A percentile compares a stretch with the other conserved stretches of the same genome.
phyloP scores from a whole-genome alignment of 1,284 basidiomycete genomes.

The Cutaneotrichosporon sp. region DNA sequence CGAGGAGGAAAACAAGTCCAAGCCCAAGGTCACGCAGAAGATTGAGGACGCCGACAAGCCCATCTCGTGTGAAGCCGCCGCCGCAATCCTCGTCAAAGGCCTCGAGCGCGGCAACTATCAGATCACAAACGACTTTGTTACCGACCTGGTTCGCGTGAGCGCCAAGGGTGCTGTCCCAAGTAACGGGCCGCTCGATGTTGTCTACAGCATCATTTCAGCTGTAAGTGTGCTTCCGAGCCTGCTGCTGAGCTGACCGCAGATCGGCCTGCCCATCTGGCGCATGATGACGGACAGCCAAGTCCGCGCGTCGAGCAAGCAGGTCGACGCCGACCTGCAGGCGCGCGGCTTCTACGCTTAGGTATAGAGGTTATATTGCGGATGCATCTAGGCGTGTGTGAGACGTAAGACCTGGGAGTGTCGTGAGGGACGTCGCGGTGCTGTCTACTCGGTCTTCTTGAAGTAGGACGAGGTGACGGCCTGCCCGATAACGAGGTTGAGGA shows the following conservation, averaged over 20 bases:
- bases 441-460: constrained; percentile 53
- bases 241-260: constrained; percentile 20
- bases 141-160: constrained; percentile 66
- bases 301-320: constrained; percentile 23
- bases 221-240: neutral
- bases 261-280: constrained; percentile 54
- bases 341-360: constrained; percentile 23
- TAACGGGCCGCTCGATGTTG: constrained; percentile 62
- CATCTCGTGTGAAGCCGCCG: constrained; percentile 66
- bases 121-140: constrained; percentile 71
- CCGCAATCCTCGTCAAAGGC: constrained; percentile 66
- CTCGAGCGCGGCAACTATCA: constrained; percentile 71
- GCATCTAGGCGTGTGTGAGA: constrained; percentile 7
- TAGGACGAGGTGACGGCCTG: constrained; percentile 77
- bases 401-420: neutral
- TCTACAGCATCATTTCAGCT: constrained; percentile 53
- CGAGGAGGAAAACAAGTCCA: constrained; percentile 74
- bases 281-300: constrained; percentile 39
- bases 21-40: constrained; percentile 74
- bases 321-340: constrained; percentile 31
- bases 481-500: constrained; percentile 79
- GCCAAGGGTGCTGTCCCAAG: constrained; percentile 68
- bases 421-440: neutral
- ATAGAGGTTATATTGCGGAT: neutral
- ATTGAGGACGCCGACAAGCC: constrained; percentile 78